These are phyloP conservation scores for Knufia petricola DNA, from an alignment of 2,329 filamentous ascomycete species.

Conservation along the genomic window DNA sequence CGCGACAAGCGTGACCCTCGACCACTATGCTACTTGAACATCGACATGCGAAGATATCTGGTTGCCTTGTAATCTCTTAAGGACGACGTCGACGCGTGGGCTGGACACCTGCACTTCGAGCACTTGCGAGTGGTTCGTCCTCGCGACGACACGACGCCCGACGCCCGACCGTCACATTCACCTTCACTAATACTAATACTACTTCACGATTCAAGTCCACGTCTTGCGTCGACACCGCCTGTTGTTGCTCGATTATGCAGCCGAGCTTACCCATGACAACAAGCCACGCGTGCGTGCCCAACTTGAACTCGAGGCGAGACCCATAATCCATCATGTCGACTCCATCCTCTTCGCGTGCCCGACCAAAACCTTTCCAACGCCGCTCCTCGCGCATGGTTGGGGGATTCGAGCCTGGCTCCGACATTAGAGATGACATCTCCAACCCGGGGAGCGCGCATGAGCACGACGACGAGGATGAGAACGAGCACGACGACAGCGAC, in stretches of 20 bases:
- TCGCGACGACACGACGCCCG: no score
- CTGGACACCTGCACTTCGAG: no score
- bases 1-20: no score
- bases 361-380: constrained; percentile 14
- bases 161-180: no score
- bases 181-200: no score
- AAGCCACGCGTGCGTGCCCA: constrained; percentile 5
- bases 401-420: constrained; percentile 28
- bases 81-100: neutral
- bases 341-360: constrained; percentile 11
- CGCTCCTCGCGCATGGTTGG: constrained; percentile 27
- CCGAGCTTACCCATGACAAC: constrained; percentile 4
- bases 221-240: no score
- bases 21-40: no score
- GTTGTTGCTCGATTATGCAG: no score
- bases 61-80: neutral
- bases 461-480: constrained; percentile 12
- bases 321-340: constrained; percentile 15
- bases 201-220: no score
- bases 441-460: constrained; percentile 13
- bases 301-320: neutral
- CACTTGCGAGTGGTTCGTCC: no score
- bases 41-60: no score
- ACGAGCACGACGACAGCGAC: no score
- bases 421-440: constrained; percentile 19